These are phyloP conservation scores for Benincasa hispida DNA, from an alignment of 306 rosid genomes.

Conservation along the genomic window DNA sequence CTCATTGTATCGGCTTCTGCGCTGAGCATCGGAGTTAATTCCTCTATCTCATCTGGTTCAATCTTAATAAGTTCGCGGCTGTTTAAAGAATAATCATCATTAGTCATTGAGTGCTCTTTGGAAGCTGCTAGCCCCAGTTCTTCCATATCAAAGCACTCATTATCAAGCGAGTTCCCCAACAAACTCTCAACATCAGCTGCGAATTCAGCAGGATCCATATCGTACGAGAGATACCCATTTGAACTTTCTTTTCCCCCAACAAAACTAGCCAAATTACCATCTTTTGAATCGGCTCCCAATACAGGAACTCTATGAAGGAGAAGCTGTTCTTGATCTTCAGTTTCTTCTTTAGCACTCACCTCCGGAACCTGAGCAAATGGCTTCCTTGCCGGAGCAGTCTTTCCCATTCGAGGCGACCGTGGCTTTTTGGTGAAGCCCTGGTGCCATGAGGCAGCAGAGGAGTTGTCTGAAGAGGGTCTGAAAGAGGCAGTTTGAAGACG, in stretches of 20 bases:
- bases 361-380: conserved; percentile 59
- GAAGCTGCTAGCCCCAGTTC: conserved; percentile 51
- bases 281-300: conserved; percentile 16
- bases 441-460: conserved; percentile 48
- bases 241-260: conserved; percentile 20
- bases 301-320: conserved; percentile 64
- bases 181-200: conserved; percentile 91
- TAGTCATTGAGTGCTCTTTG: background rate
- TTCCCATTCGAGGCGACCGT: conserved; percentile 61
- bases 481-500: conserved; percentile 39
- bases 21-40: conserved; percentile 5
- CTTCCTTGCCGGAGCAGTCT: background rate
- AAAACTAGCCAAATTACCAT: background rate
- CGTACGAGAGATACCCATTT: conserved; percentile 45
- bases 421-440: conserved; percentile 55
- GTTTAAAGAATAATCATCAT: conserved; percentile 11
- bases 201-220: conserved; percentile 61
- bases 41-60: conserved; percentile 24
- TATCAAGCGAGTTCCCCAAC: conserved; percentile 57
- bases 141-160: conserved; percentile 68
- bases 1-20: conserved; percentile 29
- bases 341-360: conserved; percentile 45
- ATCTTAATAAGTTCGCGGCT: conserved; percentile 29
- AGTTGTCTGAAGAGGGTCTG: background rate
- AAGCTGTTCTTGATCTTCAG: conserved; percentile 42